Base-by-base conservation (phyloP, 306 rosid species). In the Sphenostylis stenocarpa region DNA sequence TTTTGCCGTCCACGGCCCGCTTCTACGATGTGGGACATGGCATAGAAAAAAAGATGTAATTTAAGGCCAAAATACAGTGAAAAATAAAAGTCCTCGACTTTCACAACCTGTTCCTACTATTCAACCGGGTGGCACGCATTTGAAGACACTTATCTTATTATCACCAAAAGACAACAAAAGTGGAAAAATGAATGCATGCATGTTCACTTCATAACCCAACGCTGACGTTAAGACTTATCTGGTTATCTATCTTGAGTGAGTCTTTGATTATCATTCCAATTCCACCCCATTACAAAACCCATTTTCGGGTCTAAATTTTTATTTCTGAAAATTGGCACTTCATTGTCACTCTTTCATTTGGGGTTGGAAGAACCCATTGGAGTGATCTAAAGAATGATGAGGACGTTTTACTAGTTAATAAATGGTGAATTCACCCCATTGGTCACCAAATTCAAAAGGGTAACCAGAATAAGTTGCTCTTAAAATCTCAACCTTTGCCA, bases 1-100 rank as follows among this genome's bases (percentile, higher is more conserved):
- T 39, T 67, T 77, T 85, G 91, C 87, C 90, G 91, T 84, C 24
- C 8, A 71, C 39, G 85, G 64, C 86, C 87, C 86, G 91, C 85
- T n/a, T 53, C 33, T 61, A n/a, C 48, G 56, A 1, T 56, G 82
- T 77, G 75, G 80, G 82, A 13, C 70, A 62, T 8, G 12, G n/a
- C 47, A 15, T 11, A 34, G 5, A 8, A 34, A 24, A 61, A 55
- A 73, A 5, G 62, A 15, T 51, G 73, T 38, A 58, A 82, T 66
- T 75, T 39, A 73, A 77, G 17, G 19, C 17, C 44, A 52, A 41
- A 56, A 34, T n/a, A 19, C 41, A 12, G 34, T 19, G 14, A n/a
- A 48, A 48, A 68, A 8, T 15, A 34, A 62, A n/a, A 21, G 24
- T 13, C 67, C 67, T 75, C 43, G 64, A 65, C 36, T 23, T 44